phyloP scores from a whole-genome alignment of 116 monocot species.

The Papilionanthe hybrid region DNA sequence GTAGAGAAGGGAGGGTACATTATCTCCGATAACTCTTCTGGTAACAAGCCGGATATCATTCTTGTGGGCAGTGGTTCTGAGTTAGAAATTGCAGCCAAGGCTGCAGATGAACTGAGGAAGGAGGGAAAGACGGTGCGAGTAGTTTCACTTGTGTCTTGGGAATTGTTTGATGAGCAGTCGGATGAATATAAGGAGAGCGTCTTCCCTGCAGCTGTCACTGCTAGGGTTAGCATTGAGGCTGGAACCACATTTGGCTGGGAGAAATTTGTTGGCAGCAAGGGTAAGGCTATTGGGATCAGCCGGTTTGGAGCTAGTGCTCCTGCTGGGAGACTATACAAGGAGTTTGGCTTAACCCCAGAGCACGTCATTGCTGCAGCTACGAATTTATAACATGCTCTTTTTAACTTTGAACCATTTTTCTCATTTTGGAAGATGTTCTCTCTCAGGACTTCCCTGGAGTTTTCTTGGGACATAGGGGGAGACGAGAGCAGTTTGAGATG shows the following conservation, averaged over 20 bases:
- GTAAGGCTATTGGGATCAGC: constrained; percentile 86
- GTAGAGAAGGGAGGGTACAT: constrained; percentile 92
- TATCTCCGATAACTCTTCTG: constrained; percentile 82
- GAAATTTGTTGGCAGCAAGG: constrained; percentile 60
- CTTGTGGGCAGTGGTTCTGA: constrained; percentile 81
- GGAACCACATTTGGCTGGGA: constrained; percentile 87
- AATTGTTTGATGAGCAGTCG: constrained; percentile 87
- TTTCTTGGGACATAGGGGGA: neutral
- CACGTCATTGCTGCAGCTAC: constrained; percentile 69
- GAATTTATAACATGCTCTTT: constrained; percentile 18
- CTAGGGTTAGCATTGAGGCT: constrained; percentile 85
- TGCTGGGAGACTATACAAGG: constrained; percentile 91
- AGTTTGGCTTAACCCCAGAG: constrained; percentile 74
- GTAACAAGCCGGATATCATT: constrained; percentile 79
- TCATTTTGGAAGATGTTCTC: neutral
- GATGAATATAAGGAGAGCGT: constrained; percentile 87
- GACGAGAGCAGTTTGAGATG: neutral
- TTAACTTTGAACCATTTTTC: neutral
- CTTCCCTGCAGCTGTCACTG: constrained; percentile 54
- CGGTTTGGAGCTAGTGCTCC: constrained; percentile 94
- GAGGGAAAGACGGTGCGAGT: constrained; percentile 79
- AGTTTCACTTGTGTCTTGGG: constrained; percentile 84
- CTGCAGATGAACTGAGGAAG: constrained; percentile 81
- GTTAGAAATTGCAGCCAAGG: constrained; percentile 84
- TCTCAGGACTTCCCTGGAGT: neutral